Conservation (phyloP, 2,329 filamentous ascomycete species). For the Cladophialophora carrionii region DNA sequence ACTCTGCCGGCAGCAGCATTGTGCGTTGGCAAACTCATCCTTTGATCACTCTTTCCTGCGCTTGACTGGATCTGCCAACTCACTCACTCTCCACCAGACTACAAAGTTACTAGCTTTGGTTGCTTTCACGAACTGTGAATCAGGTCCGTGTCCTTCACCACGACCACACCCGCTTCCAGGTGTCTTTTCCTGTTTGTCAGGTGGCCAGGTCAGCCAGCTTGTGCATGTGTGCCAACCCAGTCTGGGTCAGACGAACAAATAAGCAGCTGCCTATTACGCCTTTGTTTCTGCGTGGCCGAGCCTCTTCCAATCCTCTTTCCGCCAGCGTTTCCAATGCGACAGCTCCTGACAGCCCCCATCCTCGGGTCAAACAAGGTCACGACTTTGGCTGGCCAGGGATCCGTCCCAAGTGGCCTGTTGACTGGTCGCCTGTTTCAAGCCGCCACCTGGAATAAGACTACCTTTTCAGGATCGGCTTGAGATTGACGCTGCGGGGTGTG, state of each 20-base stretch:
- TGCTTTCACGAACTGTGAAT: slow-evolving; percentile 1
- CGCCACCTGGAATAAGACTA: slow-evolving; percentile 3
- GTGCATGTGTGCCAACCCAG: slow-evolving; percentile 11
- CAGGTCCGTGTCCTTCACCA: slow-evolving; percentile 6
- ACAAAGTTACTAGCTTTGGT: not conserved
- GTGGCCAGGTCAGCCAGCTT: slow-evolving; percentile 23
- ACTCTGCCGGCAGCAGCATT: slow-evolving; percentile 3
- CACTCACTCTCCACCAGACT: not conserved
- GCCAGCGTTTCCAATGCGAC: slow-evolving; percentile 24
- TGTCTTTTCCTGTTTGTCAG: slow-evolving; percentile 22
- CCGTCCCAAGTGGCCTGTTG: slow-evolving; percentile 13
- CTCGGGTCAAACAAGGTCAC: slow-evolving; percentile 15
- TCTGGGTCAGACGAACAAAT: slow-evolving; percentile 17
- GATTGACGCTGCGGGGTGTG: not conserved
- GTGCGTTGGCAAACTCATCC: slow-evolving; percentile 15
- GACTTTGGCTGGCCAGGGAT: slow-evolving; percentile 16
- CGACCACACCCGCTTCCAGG: slow-evolving; percentile 15
- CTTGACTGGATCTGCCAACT: slow-evolving; percentile 4
- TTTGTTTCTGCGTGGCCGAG: slow-evolving; percentile 20
- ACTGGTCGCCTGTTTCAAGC: slow-evolving; percentile 18
- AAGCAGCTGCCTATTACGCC: slow-evolving; percentile 12
- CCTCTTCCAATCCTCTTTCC: slow-evolving; percentile 23
- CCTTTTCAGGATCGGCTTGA: not conserved
- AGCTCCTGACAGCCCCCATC: slow-evolving; percentile 3
- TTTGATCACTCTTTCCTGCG: not conserved